phyloP scores from a whole-genome alignment of 305 asterid species.

The Fraxinus dipetala region DNA sequence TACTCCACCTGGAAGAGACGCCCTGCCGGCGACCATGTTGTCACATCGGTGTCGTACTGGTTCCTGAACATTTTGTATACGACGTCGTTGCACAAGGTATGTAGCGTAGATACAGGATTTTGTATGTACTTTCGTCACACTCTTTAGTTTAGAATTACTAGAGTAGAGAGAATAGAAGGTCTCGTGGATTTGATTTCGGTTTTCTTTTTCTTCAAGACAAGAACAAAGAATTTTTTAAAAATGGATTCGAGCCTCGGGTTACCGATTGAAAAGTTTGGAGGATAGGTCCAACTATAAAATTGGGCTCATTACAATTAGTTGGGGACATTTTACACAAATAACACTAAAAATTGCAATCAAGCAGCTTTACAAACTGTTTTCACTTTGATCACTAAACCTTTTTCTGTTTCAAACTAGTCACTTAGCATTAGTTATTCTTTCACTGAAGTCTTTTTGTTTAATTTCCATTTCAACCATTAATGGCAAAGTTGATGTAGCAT shows the following conservation, averaged over 20 bases:
- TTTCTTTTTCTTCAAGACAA: slow-evolving; percentile 65
- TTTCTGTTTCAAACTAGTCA: not conserved
- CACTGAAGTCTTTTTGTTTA: not conserved
- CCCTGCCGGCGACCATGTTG: slow-evolving; percentile 99
- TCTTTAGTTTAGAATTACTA: slow-evolving; percentile 6
- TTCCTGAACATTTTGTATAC: slow-evolving; percentile 69
- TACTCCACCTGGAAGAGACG: slow-evolving; percentile 91
- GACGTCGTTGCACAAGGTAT: not conserved
- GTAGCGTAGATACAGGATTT: slow-evolving; percentile 19
- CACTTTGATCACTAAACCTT: not conserved
- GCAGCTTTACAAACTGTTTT: not conserved
- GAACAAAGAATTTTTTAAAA: not conserved
- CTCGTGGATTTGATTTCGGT: not conserved
- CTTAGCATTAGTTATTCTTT: not conserved
- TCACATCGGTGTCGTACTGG: slow-evolving; percentile 96
- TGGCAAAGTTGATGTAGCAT: not conserved
- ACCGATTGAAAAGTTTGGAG: not conserved
- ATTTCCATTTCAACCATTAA: not conserved
- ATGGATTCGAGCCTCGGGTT: not conserved
- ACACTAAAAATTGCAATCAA: not conserved
- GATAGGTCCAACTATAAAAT: not conserved
- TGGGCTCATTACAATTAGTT: not conserved
- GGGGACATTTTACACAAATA: not conserved
- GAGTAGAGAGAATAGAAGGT: slow-evolving; percentile 12
- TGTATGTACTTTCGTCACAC: slow-evolving; percentile 14